A percentile compares a stretch with the other conserved stretches of the same genome.
Conservation (phyloP, 805 yeast species). For the Candida incommunis region DNA sequence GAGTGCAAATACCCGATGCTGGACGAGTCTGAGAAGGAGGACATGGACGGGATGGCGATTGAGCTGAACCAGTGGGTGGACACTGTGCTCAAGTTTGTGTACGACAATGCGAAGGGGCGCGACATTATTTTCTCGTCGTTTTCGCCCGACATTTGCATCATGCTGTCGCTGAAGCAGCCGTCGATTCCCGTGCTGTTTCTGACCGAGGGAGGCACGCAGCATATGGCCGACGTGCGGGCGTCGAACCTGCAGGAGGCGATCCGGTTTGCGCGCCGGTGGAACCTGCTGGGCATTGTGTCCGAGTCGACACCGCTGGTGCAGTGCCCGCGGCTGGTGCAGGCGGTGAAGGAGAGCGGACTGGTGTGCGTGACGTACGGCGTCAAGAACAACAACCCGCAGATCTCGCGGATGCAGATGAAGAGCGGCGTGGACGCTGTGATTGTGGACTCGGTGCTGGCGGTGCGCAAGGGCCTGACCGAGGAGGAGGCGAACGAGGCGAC, state of each 20-base stretch:
- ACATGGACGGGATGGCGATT: constrained; percentile 69
- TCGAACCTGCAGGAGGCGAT: constrained; percentile 81
- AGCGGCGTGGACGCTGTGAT: constrained; percentile 98
- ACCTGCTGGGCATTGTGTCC: constrained; percentile 77
- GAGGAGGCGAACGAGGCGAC: constrained; percentile 3
- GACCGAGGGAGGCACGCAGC: constrained; percentile 73
- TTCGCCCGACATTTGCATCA: constrained; percentile 83
- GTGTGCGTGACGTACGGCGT: constrained; percentile 90
- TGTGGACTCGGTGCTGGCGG: constrained; percentile 87
- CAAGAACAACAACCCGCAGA: constrained; percentile 70
- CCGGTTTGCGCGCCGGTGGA: constrained; percentile 83
- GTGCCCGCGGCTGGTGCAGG: constrained; percentile 80
- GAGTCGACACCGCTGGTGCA: constrained; percentile 78
- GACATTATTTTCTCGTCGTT: constrained; percentile 85
- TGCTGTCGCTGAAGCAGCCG: constrained; percentile 84
- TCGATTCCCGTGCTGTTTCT: constrained; percentile 80
- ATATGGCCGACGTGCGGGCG: constrained; percentile 86
- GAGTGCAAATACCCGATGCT: constrained; percentile 93
- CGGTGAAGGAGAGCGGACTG: constrained; percentile 80
- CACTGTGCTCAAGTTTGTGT: constrained; percentile 66
- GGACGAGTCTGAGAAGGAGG: constrained; percentile 81
- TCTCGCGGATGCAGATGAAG: constrained; percentile 71
- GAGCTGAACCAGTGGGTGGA: constrained; percentile 84
- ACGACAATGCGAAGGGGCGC: constrained; percentile 63
- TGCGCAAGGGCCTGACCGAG: constrained; percentile 58